Conservation (phyloP, 179 eudicot genomes). For the Sideroxylon spinosum region DNA sequence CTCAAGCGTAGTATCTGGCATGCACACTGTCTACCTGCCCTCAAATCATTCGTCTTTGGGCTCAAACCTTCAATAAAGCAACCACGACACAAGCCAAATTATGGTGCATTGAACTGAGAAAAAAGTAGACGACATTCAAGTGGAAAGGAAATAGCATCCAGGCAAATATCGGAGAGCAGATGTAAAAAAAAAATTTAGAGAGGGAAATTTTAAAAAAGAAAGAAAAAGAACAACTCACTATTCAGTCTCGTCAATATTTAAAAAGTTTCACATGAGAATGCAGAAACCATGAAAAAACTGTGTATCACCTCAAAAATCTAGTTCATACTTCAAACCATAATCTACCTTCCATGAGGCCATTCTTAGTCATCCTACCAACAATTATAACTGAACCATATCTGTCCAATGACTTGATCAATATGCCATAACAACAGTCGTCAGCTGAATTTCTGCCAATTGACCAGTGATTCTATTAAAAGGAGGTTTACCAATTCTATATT, state of each 20-base stretch:
- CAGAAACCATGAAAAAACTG: slow-evolving; percentile 1
- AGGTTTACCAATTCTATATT: too few species aligned
- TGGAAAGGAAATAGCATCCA: not conserved
- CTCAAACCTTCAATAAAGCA: slow-evolving; percentile 9
- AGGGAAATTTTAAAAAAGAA: not conserved
- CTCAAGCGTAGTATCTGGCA: not conserved
- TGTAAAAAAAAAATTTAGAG: not conserved
- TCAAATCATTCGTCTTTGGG: slow-evolving; percentile 4
- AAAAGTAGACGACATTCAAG: not conserved
- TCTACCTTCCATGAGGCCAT: slow-evolving; percentile 1
- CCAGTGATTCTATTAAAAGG: too few species aligned
- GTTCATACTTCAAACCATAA: not conserved
- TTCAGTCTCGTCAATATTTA: not conserved
- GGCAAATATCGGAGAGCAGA: not conserved
- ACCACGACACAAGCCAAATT: not conserved
- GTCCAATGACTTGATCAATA: not conserved
- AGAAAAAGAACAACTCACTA: not conserved
- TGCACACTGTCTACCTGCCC: not conserved
- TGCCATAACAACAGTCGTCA: not conserved
- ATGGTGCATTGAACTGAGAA: not conserved
- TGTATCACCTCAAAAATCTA: not conserved
- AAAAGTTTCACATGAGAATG: not conserved
- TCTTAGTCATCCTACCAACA: slow-evolving; percentile 8
- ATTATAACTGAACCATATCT: not conserved
- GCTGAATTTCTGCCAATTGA: not conserved